Conservation (phyloP, 2,329 filamentous ascomycete species). For the Colletotrichum sp. region DNA sequence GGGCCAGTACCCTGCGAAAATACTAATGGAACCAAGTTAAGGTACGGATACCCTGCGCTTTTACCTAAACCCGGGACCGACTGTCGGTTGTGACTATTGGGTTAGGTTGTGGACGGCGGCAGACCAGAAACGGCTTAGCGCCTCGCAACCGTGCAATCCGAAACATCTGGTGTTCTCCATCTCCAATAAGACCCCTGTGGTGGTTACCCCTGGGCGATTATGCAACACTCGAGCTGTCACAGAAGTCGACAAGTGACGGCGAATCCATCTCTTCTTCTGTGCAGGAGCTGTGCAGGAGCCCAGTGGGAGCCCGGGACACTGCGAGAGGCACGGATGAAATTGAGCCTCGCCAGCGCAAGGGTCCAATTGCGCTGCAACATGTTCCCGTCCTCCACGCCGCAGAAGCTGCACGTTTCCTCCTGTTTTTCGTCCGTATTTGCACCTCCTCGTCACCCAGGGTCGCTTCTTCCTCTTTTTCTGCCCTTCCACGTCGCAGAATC, state of each 20-base stretch:
- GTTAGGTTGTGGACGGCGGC: not conserved
- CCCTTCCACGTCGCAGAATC: constrained; percentile 1
- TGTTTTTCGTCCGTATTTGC: not conserved
- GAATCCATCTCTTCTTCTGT: not conserved
- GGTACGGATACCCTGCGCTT: not conserved
- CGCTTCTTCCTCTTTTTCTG: not conserved
- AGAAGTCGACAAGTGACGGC: constrained; percentile 9
- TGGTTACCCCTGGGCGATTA: not conserved
- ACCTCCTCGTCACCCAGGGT: not conserved
- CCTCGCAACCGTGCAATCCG: not conserved
- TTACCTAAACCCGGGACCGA: not conserved
- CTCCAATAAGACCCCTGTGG: not conserved
- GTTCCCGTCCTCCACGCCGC: not conserved
- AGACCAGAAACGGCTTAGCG: not conserved
- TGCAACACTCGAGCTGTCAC: constrained; percentile 17
- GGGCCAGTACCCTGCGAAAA: not conserved
- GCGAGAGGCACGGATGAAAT: not conserved
- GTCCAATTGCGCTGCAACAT: not conserved
- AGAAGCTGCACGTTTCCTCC: constrained; percentile 6
- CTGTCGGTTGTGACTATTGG: not conserved
- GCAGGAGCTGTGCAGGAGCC: not conserved
- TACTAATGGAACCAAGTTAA: not conserved
- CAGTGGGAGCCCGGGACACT: not conserved
- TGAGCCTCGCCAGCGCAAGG: not conserved
- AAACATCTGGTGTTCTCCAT: not conserved